These are phyloP conservation scores for Rhizophora mangle DNA, from an alignment of 345 rosid species.

Conservation along the genomic window DNA sequence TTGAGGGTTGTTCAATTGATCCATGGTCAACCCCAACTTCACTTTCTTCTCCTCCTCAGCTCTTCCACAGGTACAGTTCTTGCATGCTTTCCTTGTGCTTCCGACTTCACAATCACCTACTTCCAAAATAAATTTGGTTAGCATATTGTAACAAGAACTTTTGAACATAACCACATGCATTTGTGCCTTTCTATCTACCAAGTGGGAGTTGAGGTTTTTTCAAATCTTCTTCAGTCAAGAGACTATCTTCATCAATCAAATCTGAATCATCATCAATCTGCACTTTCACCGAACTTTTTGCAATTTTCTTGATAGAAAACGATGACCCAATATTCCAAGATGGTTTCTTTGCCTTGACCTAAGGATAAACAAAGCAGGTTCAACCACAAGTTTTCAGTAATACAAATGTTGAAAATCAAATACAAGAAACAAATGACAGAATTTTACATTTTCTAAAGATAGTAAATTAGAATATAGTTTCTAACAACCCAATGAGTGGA, in stretches of 20 bases:
- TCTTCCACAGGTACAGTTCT: constrained; percentile 94
- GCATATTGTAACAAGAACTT: neutral
- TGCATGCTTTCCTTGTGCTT: constrained; percentile 91
- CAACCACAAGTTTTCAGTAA: neutral
- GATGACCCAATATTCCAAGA: constrained; percentile 86
- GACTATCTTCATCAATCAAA: constrained; percentile 94
- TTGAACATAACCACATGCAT: neutral
- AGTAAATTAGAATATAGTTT: too few relatives aligned
- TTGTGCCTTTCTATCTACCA: constrained; percentile 34
- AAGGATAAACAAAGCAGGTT: neutral
- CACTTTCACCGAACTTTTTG: constrained; percentile 47
- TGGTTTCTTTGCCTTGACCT: constrained; percentile 79
- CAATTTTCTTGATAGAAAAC: constrained; percentile 64
- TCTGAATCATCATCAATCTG: constrained; percentile 65
- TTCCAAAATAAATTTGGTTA: constrained; percentile 24
- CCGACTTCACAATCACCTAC: constrained; percentile 80
- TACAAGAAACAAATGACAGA: neutral
- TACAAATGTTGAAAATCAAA: neutral
- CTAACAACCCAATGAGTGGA: too few relatives aligned
- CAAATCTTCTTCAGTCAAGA: constrained; percentile 78
- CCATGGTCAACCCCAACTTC: constrained; percentile 62
- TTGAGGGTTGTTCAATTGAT: constrained; percentile 82
- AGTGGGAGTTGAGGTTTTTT: constrained; percentile 69
- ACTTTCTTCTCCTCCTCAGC: constrained; percentile 91
- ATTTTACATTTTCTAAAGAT: neutral